phyloP scores from a whole-genome alignment of 2,329 filamentous ascomycete species.

The Colletotrichum lupini region DNA sequence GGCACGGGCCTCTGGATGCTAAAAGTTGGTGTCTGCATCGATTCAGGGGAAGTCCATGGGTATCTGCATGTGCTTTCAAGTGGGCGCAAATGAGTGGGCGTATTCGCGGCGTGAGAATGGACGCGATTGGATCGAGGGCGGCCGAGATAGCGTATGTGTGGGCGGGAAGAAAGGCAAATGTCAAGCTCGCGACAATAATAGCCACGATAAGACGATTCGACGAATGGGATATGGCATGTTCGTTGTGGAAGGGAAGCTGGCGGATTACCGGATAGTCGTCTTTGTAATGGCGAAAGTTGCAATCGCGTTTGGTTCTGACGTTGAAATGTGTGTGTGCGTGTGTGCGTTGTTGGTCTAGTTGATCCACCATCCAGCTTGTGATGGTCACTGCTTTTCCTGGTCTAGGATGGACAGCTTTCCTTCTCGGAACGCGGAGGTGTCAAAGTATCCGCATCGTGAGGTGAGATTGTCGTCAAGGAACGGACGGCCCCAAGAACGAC shows the following conservation, averaged over 20 bases:
- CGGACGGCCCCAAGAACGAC: not conserved
- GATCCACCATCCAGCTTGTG: not conserved
- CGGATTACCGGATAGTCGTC: not conserved
- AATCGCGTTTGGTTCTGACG: not conserved
- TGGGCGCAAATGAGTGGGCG: constrained; percentile 24
- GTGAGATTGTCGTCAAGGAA: not conserved
- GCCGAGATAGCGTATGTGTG: not conserved
- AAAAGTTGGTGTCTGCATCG: constrained; percentile 25
- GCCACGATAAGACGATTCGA: not conserved
- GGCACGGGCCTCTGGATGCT: constrained; percentile 17
- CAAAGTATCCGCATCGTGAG: constrained; percentile 7
- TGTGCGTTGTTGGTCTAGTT: not conserved
- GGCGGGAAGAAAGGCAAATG: not conserved
- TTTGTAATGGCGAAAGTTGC: not conserved
- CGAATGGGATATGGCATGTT: not conserved
- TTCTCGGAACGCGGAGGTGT: not conserved
- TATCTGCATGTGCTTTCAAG: constrained; percentile 27
- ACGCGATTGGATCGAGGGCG: not conserved
- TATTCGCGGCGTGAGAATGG: not conserved
- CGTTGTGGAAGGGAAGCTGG: not conserved
- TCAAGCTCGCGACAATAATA: not conserved
- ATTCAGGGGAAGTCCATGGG: constrained; percentile 27
- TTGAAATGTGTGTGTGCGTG: not conserved
- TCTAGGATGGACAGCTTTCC: not conserved
- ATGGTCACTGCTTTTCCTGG: not conserved